Conservation (phyloP, 768 basidiomycete species). For the Hemileccinum rubropunctum region DNA sequence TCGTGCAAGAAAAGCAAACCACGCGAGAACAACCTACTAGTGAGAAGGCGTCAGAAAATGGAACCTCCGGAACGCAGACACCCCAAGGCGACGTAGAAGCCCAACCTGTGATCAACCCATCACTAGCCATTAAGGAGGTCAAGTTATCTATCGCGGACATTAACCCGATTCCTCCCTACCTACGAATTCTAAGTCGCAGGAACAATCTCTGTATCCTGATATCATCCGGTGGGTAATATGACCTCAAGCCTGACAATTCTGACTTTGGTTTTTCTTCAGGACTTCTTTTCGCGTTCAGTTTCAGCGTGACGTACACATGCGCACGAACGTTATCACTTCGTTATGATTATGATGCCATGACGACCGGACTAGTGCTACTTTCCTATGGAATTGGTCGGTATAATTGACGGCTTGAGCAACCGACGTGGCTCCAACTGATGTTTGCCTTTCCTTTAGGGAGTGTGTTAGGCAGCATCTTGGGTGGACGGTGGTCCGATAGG, state of each 20-base stretch:
- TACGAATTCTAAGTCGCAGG: constrained; percentile 52
- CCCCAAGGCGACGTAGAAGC: constrained; percentile 25
- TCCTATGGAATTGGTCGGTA: constrained; percentile 64
- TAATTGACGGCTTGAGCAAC: neutral
- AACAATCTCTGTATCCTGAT: constrained; percentile 67
- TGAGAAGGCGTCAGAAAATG: constrained; percentile 7
- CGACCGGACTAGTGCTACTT: constrained; percentile 76
- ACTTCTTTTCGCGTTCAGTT: constrained; percentile 67
- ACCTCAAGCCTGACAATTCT: neutral
- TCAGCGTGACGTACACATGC: constrained; percentile 70
- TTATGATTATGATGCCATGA: constrained; percentile 69
- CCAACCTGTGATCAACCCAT: constrained; percentile 10
- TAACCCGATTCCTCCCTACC: constrained; percentile 67
- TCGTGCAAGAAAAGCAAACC: constrained; percentile 13
- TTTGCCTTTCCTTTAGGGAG: constrained; percentile 32
- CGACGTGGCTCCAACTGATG: neutral
- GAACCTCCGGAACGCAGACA: neutral
- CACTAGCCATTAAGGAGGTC: constrained; percentile 32
- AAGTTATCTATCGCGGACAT: constrained; percentile 65
- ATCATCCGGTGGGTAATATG: constrained; percentile 26
- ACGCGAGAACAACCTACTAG: constrained; percentile 5
- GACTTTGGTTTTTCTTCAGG: constrained; percentile 37
- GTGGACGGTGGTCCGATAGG: constrained; percentile 60
- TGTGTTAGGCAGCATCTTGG: constrained; percentile 52
- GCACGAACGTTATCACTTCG: constrained; percentile 63